These are phyloP conservation scores for Odonthalia washingtoniensis DNA, from an alignment of 31 red algal species.

Conservation along the genomic window DNA sequence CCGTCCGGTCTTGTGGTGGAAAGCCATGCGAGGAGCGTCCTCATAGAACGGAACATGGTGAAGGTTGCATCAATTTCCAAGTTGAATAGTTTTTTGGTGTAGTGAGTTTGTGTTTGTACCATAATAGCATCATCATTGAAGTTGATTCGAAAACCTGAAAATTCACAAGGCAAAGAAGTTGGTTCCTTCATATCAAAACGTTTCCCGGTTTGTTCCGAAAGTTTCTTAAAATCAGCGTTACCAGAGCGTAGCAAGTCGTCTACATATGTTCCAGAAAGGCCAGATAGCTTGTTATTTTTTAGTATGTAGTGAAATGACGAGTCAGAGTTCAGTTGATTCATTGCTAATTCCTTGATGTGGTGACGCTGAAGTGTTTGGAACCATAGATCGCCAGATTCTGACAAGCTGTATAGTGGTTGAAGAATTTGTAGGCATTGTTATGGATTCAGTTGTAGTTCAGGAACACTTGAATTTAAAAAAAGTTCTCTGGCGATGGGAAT, in stretches of 20 bases:
- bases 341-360: neutral
- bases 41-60: too few species aligned
- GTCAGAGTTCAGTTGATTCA: too few species aligned
- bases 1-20: too few species aligned
- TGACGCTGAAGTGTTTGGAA: neutral
- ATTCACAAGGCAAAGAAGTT: too few species aligned
- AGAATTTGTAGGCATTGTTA: constrained; percentile 25
- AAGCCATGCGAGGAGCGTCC: too few species aligned
- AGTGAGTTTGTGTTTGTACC: too few species aligned
- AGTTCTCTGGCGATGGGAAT: constrained; percentile 12
- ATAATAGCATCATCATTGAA: too few species aligned
- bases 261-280: neutral
- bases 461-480: constrained; percentile 5
- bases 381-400: constrained; percentile 34
- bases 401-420: constrained; percentile 16
- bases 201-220: neutral
- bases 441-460: constrained; percentile 38
- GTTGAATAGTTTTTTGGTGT: too few species aligned
- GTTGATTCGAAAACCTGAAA: too few species aligned
- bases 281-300: neutral
- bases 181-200: neutral
- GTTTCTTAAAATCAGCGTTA: neutral
- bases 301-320: too few species aligned
- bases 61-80: too few species aligned
- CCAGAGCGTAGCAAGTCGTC: neutral